These are phyloP conservation scores for Peronosclerospora sorghi DNA, from an alignment of 352 stramenopile genomes.

Conservation along the genomic window DNA sequence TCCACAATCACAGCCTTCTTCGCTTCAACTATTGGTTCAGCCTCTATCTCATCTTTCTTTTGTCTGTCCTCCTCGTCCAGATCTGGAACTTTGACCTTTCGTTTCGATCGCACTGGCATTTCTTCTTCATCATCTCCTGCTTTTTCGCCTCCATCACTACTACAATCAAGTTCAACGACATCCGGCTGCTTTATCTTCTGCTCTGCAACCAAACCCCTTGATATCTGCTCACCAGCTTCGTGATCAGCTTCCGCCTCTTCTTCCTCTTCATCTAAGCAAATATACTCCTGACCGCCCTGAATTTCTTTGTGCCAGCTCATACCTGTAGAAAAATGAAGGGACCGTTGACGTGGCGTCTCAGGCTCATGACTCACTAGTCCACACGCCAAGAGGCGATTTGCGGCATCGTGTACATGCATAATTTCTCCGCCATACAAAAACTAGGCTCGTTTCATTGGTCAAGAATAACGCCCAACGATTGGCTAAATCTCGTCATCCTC, in stretches of 20 bases:
- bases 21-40: neutral
- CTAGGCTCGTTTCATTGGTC: constrained; percentile 10
- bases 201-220: neutral
- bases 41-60: constrained; percentile 19
- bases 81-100: constrained; percentile 13
- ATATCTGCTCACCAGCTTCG: neutral
- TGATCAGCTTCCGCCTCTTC: constrained; percentile 10
- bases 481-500: constrained; percentile 4
- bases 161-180: neutral
- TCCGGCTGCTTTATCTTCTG: neutral
- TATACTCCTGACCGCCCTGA: constrained; percentile 37
- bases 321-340: constrained; percentile 64
- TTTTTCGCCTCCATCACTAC: constrained; percentile 1
- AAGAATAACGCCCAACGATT: constrained; percentile 8
- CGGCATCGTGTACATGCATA: constrained; percentile 25
- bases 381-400: constrained; percentile 27
- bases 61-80: constrained; percentile 17
- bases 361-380: constrained; percentile 22
- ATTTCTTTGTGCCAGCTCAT: constrained; percentile 62
- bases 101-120: constrained; percentile 15
- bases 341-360: constrained; percentile 62
- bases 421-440: neutral
- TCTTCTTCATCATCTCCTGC: constrained; percentile 14
- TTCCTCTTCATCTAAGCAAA: constrained; percentile 27
- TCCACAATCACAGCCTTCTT: constrained; percentile 2